Evolutionary conservation across 2,329 filamentous ascomycete species (phyloP).

Genomic region (Pseudophaeomoniella oleicola): DNA sequence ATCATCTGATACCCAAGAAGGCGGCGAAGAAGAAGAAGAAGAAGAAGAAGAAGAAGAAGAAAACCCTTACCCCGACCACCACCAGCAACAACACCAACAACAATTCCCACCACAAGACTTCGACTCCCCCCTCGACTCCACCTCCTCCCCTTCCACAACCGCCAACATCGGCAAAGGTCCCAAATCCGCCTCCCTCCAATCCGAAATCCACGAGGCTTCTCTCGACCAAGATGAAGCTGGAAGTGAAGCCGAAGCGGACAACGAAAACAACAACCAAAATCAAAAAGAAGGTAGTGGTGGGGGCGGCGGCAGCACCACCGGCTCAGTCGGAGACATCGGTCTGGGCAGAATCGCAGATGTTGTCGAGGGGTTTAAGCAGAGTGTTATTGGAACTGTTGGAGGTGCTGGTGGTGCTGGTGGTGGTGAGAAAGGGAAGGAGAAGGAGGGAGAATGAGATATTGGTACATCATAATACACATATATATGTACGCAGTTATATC

Average conservation of each 20-base stretch:
- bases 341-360: neutral
- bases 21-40: neutral
- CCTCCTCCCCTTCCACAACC: neutral
- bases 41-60: constrained; percentile 3
- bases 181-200: neutral
- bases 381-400: constrained; percentile 7
- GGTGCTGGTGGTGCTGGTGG: constrained; percentile 12
- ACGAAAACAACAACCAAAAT: neutral
- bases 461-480: no score
- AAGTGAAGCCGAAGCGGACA: neutral
- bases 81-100: neutral
- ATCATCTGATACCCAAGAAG: no score
- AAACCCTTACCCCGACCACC: constrained; percentile 9
- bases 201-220: neutral
- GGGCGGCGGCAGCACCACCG: no score
- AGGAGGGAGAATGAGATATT: no score
- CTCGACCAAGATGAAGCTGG: neutral
- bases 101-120: no score
- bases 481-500: no score
- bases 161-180: neutral
- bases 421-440: constrained; percentile 12
- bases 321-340: neutral
- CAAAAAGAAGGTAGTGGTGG: neutral
- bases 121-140: no score
- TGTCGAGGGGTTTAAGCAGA: neutral